Conservation (phyloP, 441 rosid species). For the Rhodomyrtus psidioides region DNA sequence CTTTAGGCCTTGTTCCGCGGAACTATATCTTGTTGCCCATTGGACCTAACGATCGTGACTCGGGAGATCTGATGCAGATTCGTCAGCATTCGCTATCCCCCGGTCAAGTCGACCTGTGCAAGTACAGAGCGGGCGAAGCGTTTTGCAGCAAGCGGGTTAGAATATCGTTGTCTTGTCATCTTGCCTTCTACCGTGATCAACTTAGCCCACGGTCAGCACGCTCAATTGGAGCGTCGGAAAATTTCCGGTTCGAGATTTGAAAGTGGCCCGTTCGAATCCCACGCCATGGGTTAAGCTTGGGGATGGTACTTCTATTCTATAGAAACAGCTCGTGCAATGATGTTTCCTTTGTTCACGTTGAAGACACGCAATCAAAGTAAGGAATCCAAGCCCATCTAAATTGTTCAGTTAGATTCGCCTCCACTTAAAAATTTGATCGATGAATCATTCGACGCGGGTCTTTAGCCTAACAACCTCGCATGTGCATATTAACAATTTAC, state of each 20-base stretch:
- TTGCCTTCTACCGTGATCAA: not conserved
- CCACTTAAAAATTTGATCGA: not conserved
- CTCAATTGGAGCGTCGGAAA: not conserved
- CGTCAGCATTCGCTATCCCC: not conserved
- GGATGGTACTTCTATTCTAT: not conserved
- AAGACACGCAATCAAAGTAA: not conserved
- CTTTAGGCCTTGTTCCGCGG: not conserved
- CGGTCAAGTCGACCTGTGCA: not conserved
- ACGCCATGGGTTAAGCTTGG: not conserved
- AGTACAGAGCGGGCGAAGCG: not conserved
- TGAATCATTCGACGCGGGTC: not conserved
- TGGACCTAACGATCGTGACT: not conserved
- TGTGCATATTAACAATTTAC: not conserved
- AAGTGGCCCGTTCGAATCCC: not conserved
- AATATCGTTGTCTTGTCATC: not conserved
- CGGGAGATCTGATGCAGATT: not conserved
- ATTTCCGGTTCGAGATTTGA: not conserved
- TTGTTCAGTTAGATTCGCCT: not conserved
- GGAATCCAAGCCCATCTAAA: rapidly evolving
- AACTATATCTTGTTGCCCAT: not conserved
- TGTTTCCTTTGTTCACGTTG: not conserved
- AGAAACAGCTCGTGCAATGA: not conserved
- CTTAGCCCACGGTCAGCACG: not conserved
- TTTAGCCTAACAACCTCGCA: not conserved
- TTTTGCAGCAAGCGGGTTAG: not conserved